A percentile compares a stretch with the other conserved stretches of the same genome.
phyloP scores from a whole-genome alignment of 768 basidiomycete species.

The Favolaschia claudopus region DNA sequence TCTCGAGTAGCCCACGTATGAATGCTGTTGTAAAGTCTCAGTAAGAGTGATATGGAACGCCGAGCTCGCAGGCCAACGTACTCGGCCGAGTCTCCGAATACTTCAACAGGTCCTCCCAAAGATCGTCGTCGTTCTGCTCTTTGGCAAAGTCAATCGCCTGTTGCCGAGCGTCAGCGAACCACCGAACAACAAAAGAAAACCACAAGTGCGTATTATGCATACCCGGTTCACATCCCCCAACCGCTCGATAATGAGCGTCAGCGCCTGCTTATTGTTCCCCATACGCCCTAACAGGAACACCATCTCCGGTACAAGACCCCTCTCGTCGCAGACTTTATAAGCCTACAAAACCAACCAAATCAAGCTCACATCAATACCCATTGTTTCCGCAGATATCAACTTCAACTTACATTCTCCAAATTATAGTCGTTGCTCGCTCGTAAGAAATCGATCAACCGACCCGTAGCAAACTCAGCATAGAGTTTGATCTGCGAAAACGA shows the following conservation, averaged over 20 bases:
- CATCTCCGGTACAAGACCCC: constrained; percentile 94
- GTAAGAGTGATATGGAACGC: neutral
- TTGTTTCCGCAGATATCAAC: too few relatives aligned
- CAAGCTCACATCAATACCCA: neutral
- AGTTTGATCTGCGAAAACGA: constrained; percentile 70
- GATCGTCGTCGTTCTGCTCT: constrained; percentile 94
- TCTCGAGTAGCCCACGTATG: constrained; percentile 93
- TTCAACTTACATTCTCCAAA: constrained; percentile 71
- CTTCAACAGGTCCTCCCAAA: constrained; percentile 95
- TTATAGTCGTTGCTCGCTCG: constrained; percentile 92
- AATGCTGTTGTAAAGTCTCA: constrained; percentile 63
- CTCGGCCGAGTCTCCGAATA: constrained; percentile 95
- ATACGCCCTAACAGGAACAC: constrained; percentile 96
- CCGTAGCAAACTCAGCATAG: constrained; percentile 87
- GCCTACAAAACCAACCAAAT: constrained; percentile 57
- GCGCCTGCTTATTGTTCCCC: constrained; percentile 96
- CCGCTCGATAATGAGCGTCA: constrained; percentile 94
- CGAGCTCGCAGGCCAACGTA: constrained; percentile 41
- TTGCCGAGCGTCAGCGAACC: neutral
- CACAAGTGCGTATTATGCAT: constrained; percentile 58
- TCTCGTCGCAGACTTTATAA: constrained; percentile 83
- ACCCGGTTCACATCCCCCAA: constrained; percentile 92
- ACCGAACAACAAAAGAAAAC: neutral
- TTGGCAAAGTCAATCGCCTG: constrained; percentile 98
- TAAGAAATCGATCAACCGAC: constrained; percentile 87